A percentile compares a stretch with the other conserved stretches of the same genome.
Conservation (phyloP, 2,329 filamentous ascomycete species). For the Tolypocladium pustulatum region DNA sequence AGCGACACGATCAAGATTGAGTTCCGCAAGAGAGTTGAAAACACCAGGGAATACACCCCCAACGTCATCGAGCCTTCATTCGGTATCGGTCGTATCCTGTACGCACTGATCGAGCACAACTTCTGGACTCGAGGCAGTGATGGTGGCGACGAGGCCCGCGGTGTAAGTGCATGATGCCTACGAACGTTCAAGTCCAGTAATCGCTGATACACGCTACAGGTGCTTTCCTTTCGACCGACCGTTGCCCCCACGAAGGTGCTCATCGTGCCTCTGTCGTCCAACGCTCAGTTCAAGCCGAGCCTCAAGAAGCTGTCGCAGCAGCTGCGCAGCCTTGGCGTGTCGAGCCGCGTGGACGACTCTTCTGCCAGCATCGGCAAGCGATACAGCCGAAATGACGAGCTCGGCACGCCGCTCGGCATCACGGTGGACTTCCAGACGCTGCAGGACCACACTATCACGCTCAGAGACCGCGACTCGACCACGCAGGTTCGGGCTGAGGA, state of each 20-base stretch:
- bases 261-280: constrained; percentile 76
- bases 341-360: constrained; percentile 81
- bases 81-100: constrained; percentile 89
- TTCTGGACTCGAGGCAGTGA: constrained; percentile 74
- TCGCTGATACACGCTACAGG: constrained; percentile 17
- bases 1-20: constrained; percentile 76
- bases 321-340: constrained; percentile 66
- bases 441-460: constrained; percentile 75
- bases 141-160: constrained; percentile 62
- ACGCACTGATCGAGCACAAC: constrained; percentile 84
- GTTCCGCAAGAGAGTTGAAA: constrained; percentile 71
- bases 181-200: not conserved
- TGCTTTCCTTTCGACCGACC: constrained; percentile 44
- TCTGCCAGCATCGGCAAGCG: constrained; percentile 90
- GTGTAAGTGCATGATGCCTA: constrained; percentile 47
- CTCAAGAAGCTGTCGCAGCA: constrained; percentile 62
- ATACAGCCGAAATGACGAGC: constrained; percentile 88
- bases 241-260: constrained; percentile 94
- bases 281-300: constrained; percentile 71
- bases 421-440: constrained; percentile 95
- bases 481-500: constrained; percentile 80
- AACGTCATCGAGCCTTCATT: constrained; percentile 98
- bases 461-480: constrained; percentile 83
- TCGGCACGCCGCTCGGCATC: constrained; percentile 87
- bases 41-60: constrained; percentile 82